Evolutionary conservation across 2,329 filamentous ascomycete species (phyloP), one percentile per base, ranked within the genome.

Genomic region (Hypoxylon sp.): DNA sequence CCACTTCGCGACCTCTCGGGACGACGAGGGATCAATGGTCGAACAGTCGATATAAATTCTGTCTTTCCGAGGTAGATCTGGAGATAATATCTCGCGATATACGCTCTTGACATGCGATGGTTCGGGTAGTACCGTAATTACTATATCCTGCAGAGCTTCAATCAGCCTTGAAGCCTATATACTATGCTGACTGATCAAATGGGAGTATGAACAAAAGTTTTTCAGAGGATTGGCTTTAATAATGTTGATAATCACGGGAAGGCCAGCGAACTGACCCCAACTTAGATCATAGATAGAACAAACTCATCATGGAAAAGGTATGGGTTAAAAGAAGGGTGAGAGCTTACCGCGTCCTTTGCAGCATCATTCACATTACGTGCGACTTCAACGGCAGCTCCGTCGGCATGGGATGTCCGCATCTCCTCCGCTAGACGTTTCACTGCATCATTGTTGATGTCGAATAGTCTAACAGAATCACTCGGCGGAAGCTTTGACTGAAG

Each of bases 1-100:
- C 23, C 86, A 85, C 65, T 88, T 84, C 21, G 94, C 93, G 4
- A 98, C 90, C 70, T 89, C 86, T 39, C 88, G 88, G 0, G 94
- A 97, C 2, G 94, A 93, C 30, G 89, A 88, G 0, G 94, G 94
- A 79, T 98, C 96, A 75, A 99, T 98, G 14, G 96, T 99, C 2
- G 95, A 98, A 79, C 92, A 95, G 79, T 99, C 96, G 76, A 99
- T 96, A 78, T 97, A 97, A 62, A 97, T 81, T 39, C 94, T 90
- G 62, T 90, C 82, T 53, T 84, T 85, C 41, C 82, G 81, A 2
- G 82, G 71, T 0, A 84, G 77, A 1, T 81, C 76, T 2, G 85
- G 81, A 48, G 87, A 84, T 46, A 97, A 83, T 76, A 98, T 94
- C 58, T 90, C 85, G 48, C 88, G 82, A 78, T 94, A 97, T 39